Evolutionary conservation across 1,284 basidiomycete species (phyloP).

Genomic region (Fomitopsis palustris): DNA sequence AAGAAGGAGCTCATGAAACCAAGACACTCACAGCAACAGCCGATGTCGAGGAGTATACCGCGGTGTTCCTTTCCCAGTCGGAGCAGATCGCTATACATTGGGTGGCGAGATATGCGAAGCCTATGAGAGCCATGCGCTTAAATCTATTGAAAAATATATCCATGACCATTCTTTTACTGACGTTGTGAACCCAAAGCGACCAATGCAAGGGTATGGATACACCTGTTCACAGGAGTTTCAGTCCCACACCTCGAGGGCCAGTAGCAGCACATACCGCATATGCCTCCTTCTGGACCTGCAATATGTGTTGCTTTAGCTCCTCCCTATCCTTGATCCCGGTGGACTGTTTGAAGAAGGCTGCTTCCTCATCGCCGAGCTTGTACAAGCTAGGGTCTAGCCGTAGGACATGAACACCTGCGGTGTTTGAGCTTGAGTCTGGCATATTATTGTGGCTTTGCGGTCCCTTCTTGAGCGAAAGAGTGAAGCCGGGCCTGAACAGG

Average conservation of each 20-base stretch:
- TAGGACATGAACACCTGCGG: background rate
- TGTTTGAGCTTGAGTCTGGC: background rate
- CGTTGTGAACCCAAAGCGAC: slow-evolving; percentile 1
- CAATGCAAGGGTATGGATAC: slow-evolving; percentile 3
- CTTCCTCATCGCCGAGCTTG: slow-evolving; percentile 7
- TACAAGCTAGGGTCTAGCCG: slow-evolving; percentile 15
- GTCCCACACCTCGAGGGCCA: background rate
- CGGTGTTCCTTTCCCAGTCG: slow-evolving; percentile 33
- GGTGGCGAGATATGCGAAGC: slow-evolving; percentile 32
- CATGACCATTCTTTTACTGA: background rate
- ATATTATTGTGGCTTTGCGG: no score
- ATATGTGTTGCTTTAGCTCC: slow-evolving; percentile 37
- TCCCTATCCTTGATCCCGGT: slow-evolving; percentile 34
- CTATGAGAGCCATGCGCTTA: slow-evolving; percentile 9
- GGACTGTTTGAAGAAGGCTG: slow-evolving; percentile 32
- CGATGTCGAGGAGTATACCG: slow-evolving; percentile 42
- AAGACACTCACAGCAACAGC: slow-evolving; percentile 41
- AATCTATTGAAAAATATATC: background rate
- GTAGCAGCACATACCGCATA: slow-evolving; percentile 32
- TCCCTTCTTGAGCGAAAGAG: no score
- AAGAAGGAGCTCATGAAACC: background rate
- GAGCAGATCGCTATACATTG: slow-evolving; percentile 39
- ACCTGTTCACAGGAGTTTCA: background rate
- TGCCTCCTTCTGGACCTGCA: slow-evolving; percentile 39
- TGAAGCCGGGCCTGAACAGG: no score